Evolutionary conservation across 2,329 filamentous ascomycete species (phyloP), one percentile per base, ranked within the genome.

Genomic region (Nothophoma quercina): DNA sequence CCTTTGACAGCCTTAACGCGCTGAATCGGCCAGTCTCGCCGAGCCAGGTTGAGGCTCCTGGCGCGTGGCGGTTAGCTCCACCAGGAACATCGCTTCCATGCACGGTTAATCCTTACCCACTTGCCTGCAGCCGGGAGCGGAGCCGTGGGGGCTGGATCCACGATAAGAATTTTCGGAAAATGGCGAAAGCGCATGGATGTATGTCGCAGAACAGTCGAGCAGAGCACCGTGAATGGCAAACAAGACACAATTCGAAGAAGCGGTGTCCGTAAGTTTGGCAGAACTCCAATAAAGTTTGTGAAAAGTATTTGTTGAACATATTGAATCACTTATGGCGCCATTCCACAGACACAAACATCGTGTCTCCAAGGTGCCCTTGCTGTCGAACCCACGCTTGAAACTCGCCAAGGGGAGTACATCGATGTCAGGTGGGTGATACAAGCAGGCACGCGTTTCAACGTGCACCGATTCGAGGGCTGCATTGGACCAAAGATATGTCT

Each of bases 21-120:
- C 32, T 9, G n/a, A 30, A 26, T 38, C 52, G 52, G 41, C 41
- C 40, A 55, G 52, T 46, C 36, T 55, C 52, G 52, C 52, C 52
- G 45, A 46, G 40, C 52, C 25, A 55, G 52, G 52, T 51, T 46
- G 46, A 51, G 52, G 52, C 45, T 50, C 41, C 52, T 51, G 35
- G 46, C 32, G 46, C 46, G 52, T 50, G 45, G 52, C 46, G 52
- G 52, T 30, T 47, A 39, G 52, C 45, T 51, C 52, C 52, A 46
- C 52, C 32, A 46, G 19, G 46, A 26, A 55, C 40, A 55, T 55
- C 52, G 45, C 52, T 55, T 51, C 52, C 46, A 55, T 55, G 52
- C 52, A 51, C 22, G 46, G 52, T 47, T 49, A 49, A 50, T 51
- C 52, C 21, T n/a, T 55, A 25, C 41, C 51, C 51, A 50, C 51